Conservation (phyloP, 1,284 basidiomycete genomes). For the Sporisorium sorghi region DNA sequence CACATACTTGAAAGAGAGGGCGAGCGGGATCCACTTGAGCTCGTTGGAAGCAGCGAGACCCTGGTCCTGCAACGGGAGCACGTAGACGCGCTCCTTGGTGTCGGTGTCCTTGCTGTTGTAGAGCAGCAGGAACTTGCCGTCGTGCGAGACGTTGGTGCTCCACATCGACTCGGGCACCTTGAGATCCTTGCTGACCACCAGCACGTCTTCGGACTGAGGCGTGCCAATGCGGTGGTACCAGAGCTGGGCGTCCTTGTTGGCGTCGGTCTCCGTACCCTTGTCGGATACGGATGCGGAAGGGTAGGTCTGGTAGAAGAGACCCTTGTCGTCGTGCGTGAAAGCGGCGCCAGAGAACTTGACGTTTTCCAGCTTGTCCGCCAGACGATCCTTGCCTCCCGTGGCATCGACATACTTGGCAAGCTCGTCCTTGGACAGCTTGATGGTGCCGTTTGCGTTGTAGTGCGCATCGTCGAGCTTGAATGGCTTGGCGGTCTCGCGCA, state of each 20-base stretch:
- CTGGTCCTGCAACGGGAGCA: slow-evolving; percentile 54
- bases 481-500: slow-evolving; percentile 59
- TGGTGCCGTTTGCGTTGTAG: slow-evolving; percentile 51
- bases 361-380: slow-evolving; percentile 58
- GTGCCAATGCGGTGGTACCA: slow-evolving; percentile 67
- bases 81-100: slow-evolving; percentile 57
- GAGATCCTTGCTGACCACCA: slow-evolving; percentile 60
- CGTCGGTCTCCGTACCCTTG: slow-evolving; percentile 66
- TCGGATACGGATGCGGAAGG: slow-evolving; percentile 56
- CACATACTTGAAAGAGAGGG: slow-evolving; percentile 60
- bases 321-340: slow-evolving; percentile 66
- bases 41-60: slow-evolving; percentile 11
- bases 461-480: slow-evolving; percentile 45
- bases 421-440: slow-evolving; percentile 43
- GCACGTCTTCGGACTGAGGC: slow-evolving; percentile 59
- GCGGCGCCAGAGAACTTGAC: slow-evolving; percentile 63
- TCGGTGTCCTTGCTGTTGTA: slow-evolving; percentile 64
- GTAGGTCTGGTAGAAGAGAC: slow-evolving; percentile 67
- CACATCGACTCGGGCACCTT: slow-evolving; percentile 61
- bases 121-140: slow-evolving; percentile 62
- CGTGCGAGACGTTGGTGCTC: slow-evolving; percentile 58
- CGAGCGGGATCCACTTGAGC: slow-evolving; percentile 62
- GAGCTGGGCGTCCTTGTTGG: slow-evolving; percentile 64
- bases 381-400: slow-evolving; percentile 56
- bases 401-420: slow-evolving; percentile 41